Conservation (phyloP, 2,329 filamentous ascomycete species). For the Trichoderma sp. region DNA sequence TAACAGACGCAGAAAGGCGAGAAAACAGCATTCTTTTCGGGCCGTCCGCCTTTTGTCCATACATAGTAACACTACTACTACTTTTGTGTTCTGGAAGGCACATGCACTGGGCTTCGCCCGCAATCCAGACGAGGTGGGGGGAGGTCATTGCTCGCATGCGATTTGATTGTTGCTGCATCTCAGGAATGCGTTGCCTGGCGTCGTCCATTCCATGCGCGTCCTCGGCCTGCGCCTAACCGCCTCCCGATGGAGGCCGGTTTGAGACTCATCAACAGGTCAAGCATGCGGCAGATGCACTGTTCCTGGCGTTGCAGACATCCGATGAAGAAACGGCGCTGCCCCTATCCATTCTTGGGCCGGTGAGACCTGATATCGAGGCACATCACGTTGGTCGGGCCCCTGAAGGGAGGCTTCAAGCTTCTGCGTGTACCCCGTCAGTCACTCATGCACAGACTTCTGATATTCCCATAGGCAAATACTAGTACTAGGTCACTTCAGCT, state of each 20-base stretch:
- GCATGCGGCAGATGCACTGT: neutral
- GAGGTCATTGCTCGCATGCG: conserved; percentile 24
- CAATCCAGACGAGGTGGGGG: neutral
- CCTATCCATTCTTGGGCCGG: neutral
- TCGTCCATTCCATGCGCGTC: conserved; percentile 42
- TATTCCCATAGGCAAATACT: no score
- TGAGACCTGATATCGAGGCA: neutral
- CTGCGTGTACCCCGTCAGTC: no score
- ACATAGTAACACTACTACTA: no score
- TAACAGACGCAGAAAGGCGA: neutral
- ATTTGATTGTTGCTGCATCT: conserved; percentile 37
- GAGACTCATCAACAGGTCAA: conserved; percentile 17
- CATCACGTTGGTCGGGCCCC: neutral
- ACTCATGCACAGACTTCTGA: no score
- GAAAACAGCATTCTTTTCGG: neutral
- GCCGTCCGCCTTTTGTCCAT: conserved; percentile 11
- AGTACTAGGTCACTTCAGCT: no score
- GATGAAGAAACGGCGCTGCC: neutral
- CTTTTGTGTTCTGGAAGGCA: neutral
- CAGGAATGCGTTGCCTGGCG: conserved; percentile 47
- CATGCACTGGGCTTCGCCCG: neutral
- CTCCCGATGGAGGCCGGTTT: neutral
- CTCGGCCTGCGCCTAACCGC: conserved; percentile 29
- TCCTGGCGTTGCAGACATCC: neutral
- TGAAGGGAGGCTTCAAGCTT: neutral